A percentile compares a stretch with the other conserved stretches of the same genome.
phyloP scores from a whole-genome alignment of 371 early-diverging fungal genomes.

The Apophysomyces ossiformis region DNA sequence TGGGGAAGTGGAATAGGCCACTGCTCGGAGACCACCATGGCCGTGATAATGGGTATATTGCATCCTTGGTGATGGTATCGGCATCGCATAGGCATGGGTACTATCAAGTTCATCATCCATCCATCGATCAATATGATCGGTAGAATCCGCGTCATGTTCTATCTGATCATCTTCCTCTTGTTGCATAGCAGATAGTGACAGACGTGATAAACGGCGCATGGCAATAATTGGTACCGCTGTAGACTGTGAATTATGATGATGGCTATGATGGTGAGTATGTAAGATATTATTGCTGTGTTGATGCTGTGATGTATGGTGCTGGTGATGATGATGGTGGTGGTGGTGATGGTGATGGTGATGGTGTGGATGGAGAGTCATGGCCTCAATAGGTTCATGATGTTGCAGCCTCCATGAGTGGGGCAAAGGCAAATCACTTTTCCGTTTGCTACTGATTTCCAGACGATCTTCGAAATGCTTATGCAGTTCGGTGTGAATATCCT shows the following conservation, averaged over 20 bases:
- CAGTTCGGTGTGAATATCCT: not conserved
- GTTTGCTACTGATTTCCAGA: not conserved
- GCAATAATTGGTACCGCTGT: constrained; percentile 15
- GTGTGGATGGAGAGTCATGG: not conserved
- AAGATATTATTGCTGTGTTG: too few relatives aligned
- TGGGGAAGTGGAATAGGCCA: constrained; percentile 48
- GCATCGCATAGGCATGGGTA: constrained; percentile 20
- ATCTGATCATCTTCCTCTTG: constrained; percentile 28
- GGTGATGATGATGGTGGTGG: constrained; percentile 15
- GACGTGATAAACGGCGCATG: constrained; percentile 39
- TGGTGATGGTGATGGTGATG: constrained; percentile 11
- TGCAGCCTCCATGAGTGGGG: not conserved
- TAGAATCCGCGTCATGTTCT: not conserved
- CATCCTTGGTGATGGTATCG: constrained; percentile 42
- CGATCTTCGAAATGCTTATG: constrained; percentile 4
- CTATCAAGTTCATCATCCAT: not conserved
- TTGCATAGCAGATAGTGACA: constrained; percentile 48
- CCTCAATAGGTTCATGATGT: not conserved
- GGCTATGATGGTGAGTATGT: not conserved
- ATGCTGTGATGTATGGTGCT: not conserved
- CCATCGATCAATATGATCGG: not conserved
- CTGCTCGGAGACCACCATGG: constrained; percentile 11
- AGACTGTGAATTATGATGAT: not conserved
- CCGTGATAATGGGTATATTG: constrained; percentile 50
- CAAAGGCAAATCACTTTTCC: not conserved